Base-by-base conservation (phyloP, 225 moss, liverwort and hornwort species). In the Antitrichia curtipendula region DNA sequence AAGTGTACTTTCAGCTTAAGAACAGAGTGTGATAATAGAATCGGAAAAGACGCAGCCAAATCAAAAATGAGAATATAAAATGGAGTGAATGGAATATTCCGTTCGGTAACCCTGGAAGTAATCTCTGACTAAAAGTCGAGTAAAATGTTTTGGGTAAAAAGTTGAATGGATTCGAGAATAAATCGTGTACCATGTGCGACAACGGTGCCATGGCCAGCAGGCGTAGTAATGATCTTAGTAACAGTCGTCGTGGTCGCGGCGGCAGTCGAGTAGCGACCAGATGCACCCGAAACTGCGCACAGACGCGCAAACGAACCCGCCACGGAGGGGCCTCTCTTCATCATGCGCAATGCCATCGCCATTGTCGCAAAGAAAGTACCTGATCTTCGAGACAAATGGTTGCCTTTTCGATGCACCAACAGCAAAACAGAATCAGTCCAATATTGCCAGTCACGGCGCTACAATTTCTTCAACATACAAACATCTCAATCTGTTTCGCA, bases 331-430 rank as follows among this genome's bases (percentile, higher is more conserved):
- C 86, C 84, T 81, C 80, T 64, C 86, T 78, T 92, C 86, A 92
- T 88, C 91, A 91, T 80, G 56, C 89, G 92, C 89, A 90, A 82
- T 73, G 90, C 92, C 92, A 91, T 90, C 45, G 90, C 72, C 94
- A 94, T 92, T 83, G 75, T 65, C 84, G 75, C 81, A 77, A 49
- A 58, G 74, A 84, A 23, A 82, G 77, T n/a, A 49, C 25, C 60
- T 41, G 86, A 34, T 75, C 88, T 77, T 80, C 81, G n/a, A 81
- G 56, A 68, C 32, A 69, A 65, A 71, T 12, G 59, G 36, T 84
- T 58, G 70, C 25, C 92, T 90, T 77, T 65, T 81, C 69, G 54
- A 60, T 68, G 71, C 71, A 77, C 65, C 90, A 75, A 31, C 40
- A 89, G 57, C 57, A 68, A 27, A 71, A 49, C 78, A 86, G 57